Evolutionary conservation across 192 early-diverging fungal species (phyloP).

Genomic region (Chytriomyces sp.): DNA sequence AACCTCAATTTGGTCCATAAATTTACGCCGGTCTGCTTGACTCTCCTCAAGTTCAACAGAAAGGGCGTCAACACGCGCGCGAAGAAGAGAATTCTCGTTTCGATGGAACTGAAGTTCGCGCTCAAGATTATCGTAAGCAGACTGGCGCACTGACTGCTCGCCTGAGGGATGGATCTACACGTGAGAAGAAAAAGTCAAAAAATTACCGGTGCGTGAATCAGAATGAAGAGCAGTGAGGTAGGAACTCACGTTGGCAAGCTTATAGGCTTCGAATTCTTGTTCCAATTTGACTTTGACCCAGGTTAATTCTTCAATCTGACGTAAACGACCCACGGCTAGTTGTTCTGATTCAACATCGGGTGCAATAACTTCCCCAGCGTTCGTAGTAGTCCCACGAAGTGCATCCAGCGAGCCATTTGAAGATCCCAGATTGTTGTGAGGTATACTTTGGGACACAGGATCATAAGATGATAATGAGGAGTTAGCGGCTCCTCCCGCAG

Average conservation of each 20-base stretch:
- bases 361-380: background rate
- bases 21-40: conserved; percentile 38
- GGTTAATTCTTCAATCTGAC: conserved; percentile 39
- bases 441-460: conserved; percentile 1
- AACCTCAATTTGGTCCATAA: conserved; percentile 47
- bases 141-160: conserved; percentile 21
- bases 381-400: background rate
- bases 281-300: conserved; percentile 28
- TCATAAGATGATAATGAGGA: background rate
- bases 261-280: conserved; percentile 35
- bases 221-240: background rate
- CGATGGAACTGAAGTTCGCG: conserved; percentile 35
- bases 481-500: background rate
- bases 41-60: conserved; percentile 36
- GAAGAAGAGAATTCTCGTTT: conserved; percentile 34
- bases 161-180: conserved; percentile 25
- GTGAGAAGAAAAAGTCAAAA: background rate
- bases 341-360: background rate
- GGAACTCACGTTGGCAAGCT: conserved; percentile 14
- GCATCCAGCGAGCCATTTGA: background rate
- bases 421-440: background rate
- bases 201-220: background rate
- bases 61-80: conserved; percentile 39
- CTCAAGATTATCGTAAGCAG: conserved; percentile 34
- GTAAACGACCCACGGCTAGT: conserved; percentile 33